These are phyloP conservation scores for Turritis glabra DNA, from an alignment of 345 rosid genomes.

Conservation along the genomic window DNA sequence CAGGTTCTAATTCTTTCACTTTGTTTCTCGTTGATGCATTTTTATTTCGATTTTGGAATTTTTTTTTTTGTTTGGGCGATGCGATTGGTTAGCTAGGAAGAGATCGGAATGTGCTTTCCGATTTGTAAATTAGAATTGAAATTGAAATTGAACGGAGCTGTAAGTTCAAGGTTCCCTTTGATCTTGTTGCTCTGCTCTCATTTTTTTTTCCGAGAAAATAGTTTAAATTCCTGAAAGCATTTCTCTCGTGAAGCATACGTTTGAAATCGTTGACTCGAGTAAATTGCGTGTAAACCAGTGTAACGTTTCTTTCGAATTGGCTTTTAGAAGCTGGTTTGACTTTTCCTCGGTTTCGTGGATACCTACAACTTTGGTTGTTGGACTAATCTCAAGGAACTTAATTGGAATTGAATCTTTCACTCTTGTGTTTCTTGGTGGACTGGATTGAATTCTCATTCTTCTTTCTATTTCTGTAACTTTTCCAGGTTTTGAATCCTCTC, in stretches of 20 bases:
- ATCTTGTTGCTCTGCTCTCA: neutral
- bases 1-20: conserved; percentile 28
- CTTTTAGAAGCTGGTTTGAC: conserved; percentile 24
- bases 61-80: neutral
- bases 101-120: conserved; percentile 26
- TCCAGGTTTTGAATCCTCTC: conserved; percentile 15
- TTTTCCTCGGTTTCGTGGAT: conserved; percentile 8
- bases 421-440: neutral
- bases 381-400: neutral
- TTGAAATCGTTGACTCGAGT: neutral
- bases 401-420: neutral
- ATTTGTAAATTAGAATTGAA: neutral
- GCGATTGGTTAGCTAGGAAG: conserved; percentile 15
- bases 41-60: neutral
- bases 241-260: conserved; percentile 18
- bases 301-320: neutral
- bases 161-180: neutral
- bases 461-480: conserved; percentile 19
- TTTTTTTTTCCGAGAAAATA: conserved; percentile 9
- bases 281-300: neutral
- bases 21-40: conserved; percentile 19
- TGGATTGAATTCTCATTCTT: conserved; percentile 4
- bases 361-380: conserved; percentile 12
- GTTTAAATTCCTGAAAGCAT: neutral
- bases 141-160: neutral